Conservation (phyloP, 2,329 filamentous ascomycete genomes). For the Phialemonium atrogriseum region DNA sequence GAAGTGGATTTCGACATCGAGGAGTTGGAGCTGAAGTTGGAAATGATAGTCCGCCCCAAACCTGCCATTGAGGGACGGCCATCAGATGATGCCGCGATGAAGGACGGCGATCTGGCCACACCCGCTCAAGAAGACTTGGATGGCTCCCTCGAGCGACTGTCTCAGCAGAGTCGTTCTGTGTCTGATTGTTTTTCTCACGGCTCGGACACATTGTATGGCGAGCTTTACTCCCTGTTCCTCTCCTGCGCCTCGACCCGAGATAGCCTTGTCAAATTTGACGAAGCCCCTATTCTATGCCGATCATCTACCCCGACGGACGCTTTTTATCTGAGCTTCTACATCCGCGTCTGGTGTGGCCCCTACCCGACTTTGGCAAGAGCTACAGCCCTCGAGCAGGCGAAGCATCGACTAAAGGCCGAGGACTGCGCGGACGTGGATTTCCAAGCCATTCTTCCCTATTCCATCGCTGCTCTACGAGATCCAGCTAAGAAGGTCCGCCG, state of each 20-base stretch:
- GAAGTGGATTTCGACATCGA: slow-evolving; percentile 65
- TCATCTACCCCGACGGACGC: slow-evolving; percentile 48
- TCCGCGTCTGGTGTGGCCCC: slow-evolving; percentile 64
- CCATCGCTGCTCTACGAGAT: slow-evolving; percentile 67
- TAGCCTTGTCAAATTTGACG: slow-evolving; percentile 42
- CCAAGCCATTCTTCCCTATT: slow-evolving; percentile 77
- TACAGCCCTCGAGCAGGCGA: slow-evolving; percentile 59
- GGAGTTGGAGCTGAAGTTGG: slow-evolving; percentile 65
- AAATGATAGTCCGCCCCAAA: slow-evolving; percentile 56
- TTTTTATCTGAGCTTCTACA: slow-evolving; percentile 68
- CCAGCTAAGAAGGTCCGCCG: slow-evolving; percentile 67
- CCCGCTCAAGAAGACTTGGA: slow-evolving; percentile 29
- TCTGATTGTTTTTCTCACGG: slow-evolving; percentile 45
- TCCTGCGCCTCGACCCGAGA: slow-evolving; percentile 37
- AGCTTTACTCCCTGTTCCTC: slow-evolving; percentile 52
- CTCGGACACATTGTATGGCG: slow-evolving; percentile 44
- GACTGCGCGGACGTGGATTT: slow-evolving; percentile 52
- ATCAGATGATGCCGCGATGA: slow-evolving; percentile 40
- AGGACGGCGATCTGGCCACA: slow-evolving; percentile 18
- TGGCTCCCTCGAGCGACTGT: slow-evolving; percentile 29
- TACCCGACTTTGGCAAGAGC: slow-evolving; percentile 61
- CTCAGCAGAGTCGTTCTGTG: slow-evolving; percentile 15
- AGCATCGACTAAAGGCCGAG: slow-evolving; percentile 43
- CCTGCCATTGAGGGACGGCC: slow-evolving; percentile 39
- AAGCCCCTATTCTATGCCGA: slow-evolving; percentile 44